A percentile compares a stretch with the other conserved stretches of the same genome.
These are phyloP conservation scores for Ogataea paraovalis DNA, from an alignment of 805 yeast species.

Conservation along the genomic window DNA sequence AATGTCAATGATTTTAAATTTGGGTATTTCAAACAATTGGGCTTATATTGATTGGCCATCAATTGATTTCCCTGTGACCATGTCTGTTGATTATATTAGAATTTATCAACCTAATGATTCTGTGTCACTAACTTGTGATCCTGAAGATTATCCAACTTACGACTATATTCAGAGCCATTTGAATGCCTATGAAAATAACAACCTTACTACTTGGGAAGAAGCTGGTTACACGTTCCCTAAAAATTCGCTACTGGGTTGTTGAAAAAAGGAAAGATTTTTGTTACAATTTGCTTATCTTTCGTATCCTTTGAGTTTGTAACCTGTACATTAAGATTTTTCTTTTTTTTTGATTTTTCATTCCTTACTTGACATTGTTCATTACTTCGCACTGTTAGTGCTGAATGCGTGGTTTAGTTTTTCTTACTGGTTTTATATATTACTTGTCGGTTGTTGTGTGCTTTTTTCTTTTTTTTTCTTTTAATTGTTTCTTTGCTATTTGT, in stretches of 20 bases:
- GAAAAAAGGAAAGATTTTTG: neutral
- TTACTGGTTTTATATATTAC: neutral
- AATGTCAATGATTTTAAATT: conserved; percentile 81
- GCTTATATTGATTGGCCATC: conserved; percentile 89
- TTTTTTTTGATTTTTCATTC: neutral
- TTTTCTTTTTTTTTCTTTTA: neutral
- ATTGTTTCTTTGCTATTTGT: conserved; percentile 2
- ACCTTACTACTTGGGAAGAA: conserved; percentile 66
- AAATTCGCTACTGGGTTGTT: conserved; percentile 53
- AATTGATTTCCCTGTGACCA: conserved; percentile 68
- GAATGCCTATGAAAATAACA: conserved; percentile 64
- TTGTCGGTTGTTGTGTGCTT: neutral
- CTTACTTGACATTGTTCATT: neutral
- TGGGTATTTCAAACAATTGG: conserved; percentile 92
- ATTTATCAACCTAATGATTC: conserved; percentile 79
- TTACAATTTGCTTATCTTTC: neutral
- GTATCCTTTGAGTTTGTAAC: neutral
- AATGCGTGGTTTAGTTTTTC: neutral
- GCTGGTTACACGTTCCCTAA: conserved; percentile 75
- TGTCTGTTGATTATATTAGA: conserved; percentile 83
- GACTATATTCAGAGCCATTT: conserved; percentile 74
- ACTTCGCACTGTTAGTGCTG: neutral
- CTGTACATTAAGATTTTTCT: neutral
- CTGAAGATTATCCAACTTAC: conserved; percentile 75
- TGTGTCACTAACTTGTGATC: conserved; percentile 75